Base-by-base conservation (phyloP, 306 rosid genomes). In the Malus orientalis region DNA sequence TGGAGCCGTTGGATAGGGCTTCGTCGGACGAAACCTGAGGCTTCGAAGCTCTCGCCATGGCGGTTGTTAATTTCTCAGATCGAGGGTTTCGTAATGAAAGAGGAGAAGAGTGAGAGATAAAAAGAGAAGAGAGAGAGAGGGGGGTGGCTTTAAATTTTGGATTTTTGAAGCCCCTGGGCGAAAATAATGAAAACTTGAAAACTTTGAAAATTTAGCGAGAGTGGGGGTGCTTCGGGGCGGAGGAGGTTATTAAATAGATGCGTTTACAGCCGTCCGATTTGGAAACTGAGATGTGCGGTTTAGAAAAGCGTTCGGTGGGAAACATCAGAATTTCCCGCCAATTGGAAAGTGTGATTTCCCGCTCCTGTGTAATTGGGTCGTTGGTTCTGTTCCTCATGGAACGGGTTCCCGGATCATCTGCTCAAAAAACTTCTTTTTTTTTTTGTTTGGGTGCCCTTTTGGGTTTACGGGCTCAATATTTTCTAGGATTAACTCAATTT, bases 1-100 rank as follows among this genome's bases (percentile, higher is more conserved):
- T 74, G 23, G 90, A 83, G 69, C 73, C 81, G 83, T 80, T 74
- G 27, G 94, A 92, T 15, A 82, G 74, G 7, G 83, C 92, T 16
- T 95, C 99, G 66, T 92, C 97, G 77, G 97, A 96, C 36, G 96
- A 92, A 12, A 70, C 84, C 76, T 73, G 87, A 12, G 75, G 80
- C 69, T 90, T 88, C 74, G 92, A 86, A 38, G 77, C 85, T 70
- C 83, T 88, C 57, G 87, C 97, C 97, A 92, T 95, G 80, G 69
- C 16, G 36, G 19, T 64, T 18, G 81, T 38, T 49, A 16, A 49
- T 49, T 67, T 68, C 77, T 55, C 78, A 79, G 86, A 83, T 85
- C 88, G 82, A 81, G 96, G 93, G 96, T 84, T 90, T 93, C 22
- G 75, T 20, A 1, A 19, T 0, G 40, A 6, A 49, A 74, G 29